phyloP scores from a whole-genome alignment of 257 asterid genomes.

The Asclepias syriaca region DNA sequence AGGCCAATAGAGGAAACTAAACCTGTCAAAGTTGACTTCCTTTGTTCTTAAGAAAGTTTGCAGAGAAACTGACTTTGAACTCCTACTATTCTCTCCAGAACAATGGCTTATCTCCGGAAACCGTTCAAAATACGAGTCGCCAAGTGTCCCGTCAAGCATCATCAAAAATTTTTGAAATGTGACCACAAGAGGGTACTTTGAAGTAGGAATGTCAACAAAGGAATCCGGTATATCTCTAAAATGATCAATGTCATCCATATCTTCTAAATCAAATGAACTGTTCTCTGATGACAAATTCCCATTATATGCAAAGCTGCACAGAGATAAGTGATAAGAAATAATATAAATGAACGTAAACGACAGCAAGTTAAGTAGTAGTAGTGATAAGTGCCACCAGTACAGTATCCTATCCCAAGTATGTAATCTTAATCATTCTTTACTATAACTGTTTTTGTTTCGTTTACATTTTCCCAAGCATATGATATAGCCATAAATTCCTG shows the following conservation, averaged over 20 bases:
- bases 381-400: neutral
- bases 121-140: slow-evolving; percentile 50
- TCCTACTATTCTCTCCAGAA: slow-evolving; percentile 17
- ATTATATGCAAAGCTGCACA: slow-evolving; percentile 36
- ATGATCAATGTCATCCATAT: slow-evolving; percentile 39
- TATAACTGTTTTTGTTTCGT: neutral
- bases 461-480: neutral
- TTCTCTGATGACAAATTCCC: slow-evolving; percentile 17
- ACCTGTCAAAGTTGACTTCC: slow-evolving; percentile 56
- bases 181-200: slow-evolving; percentile 54
- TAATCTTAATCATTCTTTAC: neutral
- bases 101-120: slow-evolving; percentile 26
- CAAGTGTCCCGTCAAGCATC: slow-evolving; percentile 69
- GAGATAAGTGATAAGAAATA: neutral
- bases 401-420: neutral
- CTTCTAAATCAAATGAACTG: slow-evolving; percentile 34
- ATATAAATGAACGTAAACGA: neutral
- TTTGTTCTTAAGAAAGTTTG: slow-evolving; percentile 42
- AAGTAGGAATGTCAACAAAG: slow-evolving; percentile 34
- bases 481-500: neutral
- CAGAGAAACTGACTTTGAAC: slow-evolving; percentile 35
- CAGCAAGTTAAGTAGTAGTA: neutral
- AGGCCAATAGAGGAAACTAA: slow-evolving; percentile 52
- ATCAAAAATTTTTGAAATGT: slow-evolving; percentile 63
- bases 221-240: slow-evolving; percentile 55